phyloP scores from a whole-genome alignment of 768 basidiomycete species.

The Antrodiella citrinella region DNA sequence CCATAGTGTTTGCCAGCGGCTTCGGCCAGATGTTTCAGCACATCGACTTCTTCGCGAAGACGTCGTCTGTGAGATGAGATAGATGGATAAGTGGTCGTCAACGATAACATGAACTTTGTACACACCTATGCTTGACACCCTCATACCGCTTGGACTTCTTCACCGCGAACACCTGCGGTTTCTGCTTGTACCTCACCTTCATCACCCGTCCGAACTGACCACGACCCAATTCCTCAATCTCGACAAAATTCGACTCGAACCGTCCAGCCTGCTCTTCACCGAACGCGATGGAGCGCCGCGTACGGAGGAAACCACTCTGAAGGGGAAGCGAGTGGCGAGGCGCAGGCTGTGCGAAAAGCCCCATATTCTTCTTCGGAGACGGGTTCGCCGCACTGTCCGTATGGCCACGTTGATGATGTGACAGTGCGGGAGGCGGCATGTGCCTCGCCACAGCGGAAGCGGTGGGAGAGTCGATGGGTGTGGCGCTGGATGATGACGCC shows the following conservation, averaged over 20 bases:
- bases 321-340: conserved; percentile 5
- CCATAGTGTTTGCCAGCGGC: conserved; percentile 19
- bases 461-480: conserved; percentile 19
- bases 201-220: conserved; percentile 94
- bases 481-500: conserved; percentile 36
- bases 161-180: conserved; percentile 62
- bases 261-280: conserved; percentile 48
- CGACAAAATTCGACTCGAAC: conserved; percentile 76
- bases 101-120: conserved; percentile 8
- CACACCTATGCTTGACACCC: conserved; percentile 84
- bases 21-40: conserved; percentile 68
- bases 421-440: not conserved
- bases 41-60: conserved; percentile 90
- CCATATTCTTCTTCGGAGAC: conserved; percentile 8
- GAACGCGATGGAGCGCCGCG: conserved; percentile 18
- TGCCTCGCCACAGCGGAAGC: conserved; percentile 9
- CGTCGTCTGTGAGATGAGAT: conserved; percentile 45
- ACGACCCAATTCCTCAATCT: conserved; percentile 75
- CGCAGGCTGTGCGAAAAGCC: conserved; percentile 3
- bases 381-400: not conserved
- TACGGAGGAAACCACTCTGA: conserved; percentile 7
- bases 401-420: conserved; percentile 6
- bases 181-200: conserved; percentile 67
- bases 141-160: conserved; percentile 94
- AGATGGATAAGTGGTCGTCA: not conserved